Percentiles rank a stretch among this genome's conserved stretches.
These are phyloP conservation scores for Kazachstania psychrophila DNA, from an alignment of 805 yeast genomes.

Conservation along the genomic window DNA sequence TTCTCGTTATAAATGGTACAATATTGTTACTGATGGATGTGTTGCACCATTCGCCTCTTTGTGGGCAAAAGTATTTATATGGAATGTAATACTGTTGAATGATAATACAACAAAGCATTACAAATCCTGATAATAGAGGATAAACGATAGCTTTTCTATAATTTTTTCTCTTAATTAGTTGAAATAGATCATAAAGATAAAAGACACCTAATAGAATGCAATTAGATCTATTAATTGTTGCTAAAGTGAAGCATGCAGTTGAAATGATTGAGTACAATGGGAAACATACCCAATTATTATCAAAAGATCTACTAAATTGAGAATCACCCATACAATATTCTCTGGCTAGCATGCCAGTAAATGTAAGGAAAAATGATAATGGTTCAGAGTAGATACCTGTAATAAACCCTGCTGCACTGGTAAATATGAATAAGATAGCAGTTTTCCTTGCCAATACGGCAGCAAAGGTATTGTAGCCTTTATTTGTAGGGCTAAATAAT, in stretches of 20 bases:
- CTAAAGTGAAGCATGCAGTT: slow-evolving; percentile 39
- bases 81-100: slow-evolving; percentile 41
- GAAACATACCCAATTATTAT: slow-evolving; percentile 7
- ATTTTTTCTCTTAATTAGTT: slow-evolving; percentile 12
- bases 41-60: slow-evolving; percentile 71
- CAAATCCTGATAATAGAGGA: slow-evolving; percentile 47
- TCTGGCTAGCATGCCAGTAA: slow-evolving; percentile 46
- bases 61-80: slow-evolving; percentile 56
- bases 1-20: slow-evolving; percentile 11
- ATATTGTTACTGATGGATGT: slow-evolving; percentile 6
- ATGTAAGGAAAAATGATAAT: slow-evolving; percentile 50
- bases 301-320: background rate
- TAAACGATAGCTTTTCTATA: slow-evolving; percentile 16
- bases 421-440: slow-evolving; percentile 43
- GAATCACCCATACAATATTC: slow-evolving; percentile 25
- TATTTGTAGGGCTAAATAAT: slow-evolving; percentile 19
- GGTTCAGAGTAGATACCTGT: slow-evolving; percentile 73
- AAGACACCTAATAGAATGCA: slow-evolving; percentile 62
- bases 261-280: slow-evolving; percentile 17
- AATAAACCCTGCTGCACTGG: slow-evolving; percentile 76
- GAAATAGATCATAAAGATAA: slow-evolving; percentile 48
- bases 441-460: slow-evolving; percentile 28
- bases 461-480: slow-evolving; percentile 8
- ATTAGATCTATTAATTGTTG: slow-evolving; percentile 65
- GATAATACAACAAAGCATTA: slow-evolving; percentile 40